Percentiles rank a stretch among this genome's conserved stretches.
phyloP scores from a whole-genome alignment of 495 filamentous ascomycete genomes.

The Lasiosphaeria ovina region DNA sequence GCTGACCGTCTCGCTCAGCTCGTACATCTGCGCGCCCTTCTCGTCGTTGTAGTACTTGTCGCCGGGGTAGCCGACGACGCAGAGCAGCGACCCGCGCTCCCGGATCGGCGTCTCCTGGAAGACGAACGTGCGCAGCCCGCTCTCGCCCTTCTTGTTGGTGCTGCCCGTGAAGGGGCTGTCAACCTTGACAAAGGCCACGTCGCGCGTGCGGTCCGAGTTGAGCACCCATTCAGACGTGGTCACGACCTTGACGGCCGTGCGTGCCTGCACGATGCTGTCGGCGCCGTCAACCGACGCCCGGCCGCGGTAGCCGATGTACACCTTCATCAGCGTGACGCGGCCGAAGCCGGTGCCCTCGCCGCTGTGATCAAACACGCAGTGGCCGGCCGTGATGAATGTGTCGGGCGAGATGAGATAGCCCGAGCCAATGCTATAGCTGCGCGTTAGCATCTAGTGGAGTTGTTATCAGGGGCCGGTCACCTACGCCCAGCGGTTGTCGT shows the following conservation, averaged over 20 bases:
- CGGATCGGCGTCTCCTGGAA: conserved; percentile 29
- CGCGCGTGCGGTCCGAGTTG: conserved; percentile 24
- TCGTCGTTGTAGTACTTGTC: conserved; percentile 33
- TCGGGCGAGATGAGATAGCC: conserved; percentile 38
- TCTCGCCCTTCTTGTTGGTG: not conserved
- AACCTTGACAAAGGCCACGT: conserved; percentile 39
- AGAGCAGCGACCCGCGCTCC: conserved; percentile 26
- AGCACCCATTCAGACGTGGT: conserved; percentile 39
- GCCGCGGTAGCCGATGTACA: conserved; percentile 41
- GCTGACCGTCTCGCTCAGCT: conserved; percentile 27
- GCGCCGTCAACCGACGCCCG: conserved; percentile 17
- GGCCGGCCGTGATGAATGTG: conserved; percentile 39
- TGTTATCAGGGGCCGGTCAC: not conserved
- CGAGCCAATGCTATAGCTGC: conserved; percentile 31
- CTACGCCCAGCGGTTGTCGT: conserved; percentile 4
- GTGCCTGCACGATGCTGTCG: conserved; percentile 30
- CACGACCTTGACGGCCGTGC: conserved; percentile 31
- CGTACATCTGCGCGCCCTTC: conserved; percentile 40
- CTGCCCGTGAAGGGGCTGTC: conserved; percentile 36
- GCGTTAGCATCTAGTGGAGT: too few relatives aligned
- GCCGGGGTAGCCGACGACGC: conserved; percentile 45
- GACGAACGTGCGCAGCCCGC: conserved; percentile 18
- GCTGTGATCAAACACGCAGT: conserved; percentile 36
- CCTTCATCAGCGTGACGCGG: conserved; percentile 30
- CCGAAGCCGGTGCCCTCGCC: conserved; percentile 25